Conservation (phyloP, 768 basidiomycete species). For the Serendipita vermifera region DNA sequence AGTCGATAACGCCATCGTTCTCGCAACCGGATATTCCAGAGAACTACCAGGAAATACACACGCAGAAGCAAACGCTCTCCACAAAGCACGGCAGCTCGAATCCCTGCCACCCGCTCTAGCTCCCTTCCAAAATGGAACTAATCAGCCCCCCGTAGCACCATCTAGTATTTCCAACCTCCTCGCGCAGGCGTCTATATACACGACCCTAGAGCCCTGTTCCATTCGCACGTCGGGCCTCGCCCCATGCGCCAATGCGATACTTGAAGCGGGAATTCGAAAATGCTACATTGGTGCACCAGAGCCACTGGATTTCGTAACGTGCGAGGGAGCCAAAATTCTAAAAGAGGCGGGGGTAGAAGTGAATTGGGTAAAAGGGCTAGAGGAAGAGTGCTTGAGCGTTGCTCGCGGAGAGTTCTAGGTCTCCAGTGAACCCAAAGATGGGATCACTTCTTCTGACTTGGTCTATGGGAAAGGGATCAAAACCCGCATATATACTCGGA, state of each 20-base stretch:
- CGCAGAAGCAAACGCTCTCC: conserved; percentile 87
- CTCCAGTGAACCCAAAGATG: conserved; percentile 15
- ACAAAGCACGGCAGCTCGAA: conserved; percentile 47
- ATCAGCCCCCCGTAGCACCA: conserved; percentile 14
- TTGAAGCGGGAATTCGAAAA: conserved; percentile 51
- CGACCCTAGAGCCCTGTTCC: conserved; percentile 95
- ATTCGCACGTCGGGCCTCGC: conserved; percentile 72
- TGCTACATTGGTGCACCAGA: conserved; percentile 86
- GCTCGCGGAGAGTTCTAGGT: conserved; percentile 57
- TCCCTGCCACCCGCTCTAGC: conserved; percentile 28
- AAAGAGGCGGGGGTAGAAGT: conserved; percentile 60
- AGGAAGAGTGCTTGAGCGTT: conserved; percentile 63
- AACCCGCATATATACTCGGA: not conserved
- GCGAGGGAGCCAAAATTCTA: conserved; percentile 71
- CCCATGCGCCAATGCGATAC: conserved; percentile 75
- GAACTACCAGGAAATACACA: conserved; percentile 92
- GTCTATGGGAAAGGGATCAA: not conserved
- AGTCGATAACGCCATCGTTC: conserved; percentile 32
- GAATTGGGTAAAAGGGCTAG: conserved; percentile 59
- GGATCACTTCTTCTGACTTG: not conserved
- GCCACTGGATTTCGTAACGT: conserved; percentile 87
- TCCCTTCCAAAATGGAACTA: not conserved
- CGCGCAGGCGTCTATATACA: conserved; percentile 62
- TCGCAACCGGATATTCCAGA: conserved; percentile 78
- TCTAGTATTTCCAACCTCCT: conserved; percentile 38